A percentile compares a stretch with the other conserved stretches of the same genome.
These are phyloP conservation scores for Fusarium sp. DNA, from an alignment of 2,329 filamentous ascomycete genomes.

Conservation along the genomic window DNA sequence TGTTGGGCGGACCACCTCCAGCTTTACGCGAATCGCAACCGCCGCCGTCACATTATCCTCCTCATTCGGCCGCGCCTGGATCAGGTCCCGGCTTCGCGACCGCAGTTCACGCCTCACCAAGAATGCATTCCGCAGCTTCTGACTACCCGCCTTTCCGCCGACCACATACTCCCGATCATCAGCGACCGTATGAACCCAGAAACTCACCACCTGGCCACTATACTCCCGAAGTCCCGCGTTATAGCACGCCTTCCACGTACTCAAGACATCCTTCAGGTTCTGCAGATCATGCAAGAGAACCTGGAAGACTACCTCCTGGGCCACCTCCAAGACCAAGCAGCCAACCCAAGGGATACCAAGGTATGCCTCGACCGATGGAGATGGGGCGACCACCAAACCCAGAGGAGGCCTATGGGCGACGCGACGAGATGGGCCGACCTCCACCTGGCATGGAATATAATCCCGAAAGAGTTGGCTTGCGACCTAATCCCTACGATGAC, in stretches of 20 bases:
- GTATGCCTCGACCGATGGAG: slow-evolving; percentile 61
- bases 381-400: slow-evolving; percentile 54
- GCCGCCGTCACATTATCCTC: slow-evolving; percentile 55
- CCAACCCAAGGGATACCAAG: slow-evolving; percentile 61
- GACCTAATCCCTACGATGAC: slow-evolving; percentile 63
- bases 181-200: slow-evolving; percentile 64
- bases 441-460: slow-evolving; percentile 61
- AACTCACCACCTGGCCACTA: slow-evolving; percentile 63
- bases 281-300: slow-evolving; percentile 58
- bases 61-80: slow-evolving; percentile 54
- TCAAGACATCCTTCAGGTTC: slow-evolving; percentile 62
- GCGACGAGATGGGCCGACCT: slow-evolving; percentile 59
- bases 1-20: slow-evolving; percentile 65
- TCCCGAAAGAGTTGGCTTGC: slow-evolving; percentile 60
- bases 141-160: slow-evolving; percentile 73
- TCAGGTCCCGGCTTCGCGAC: slow-evolving; percentile 60
- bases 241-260: slow-evolving; percentile 69
- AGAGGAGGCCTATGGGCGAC: slow-evolving; percentile 60
- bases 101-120: slow-evolving; percentile 65
- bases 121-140: slow-evolving; percentile 64
- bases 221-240: slow-evolving; percentile 69
- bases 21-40: slow-evolving; percentile 57
- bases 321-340: slow-evolving; percentile 63
- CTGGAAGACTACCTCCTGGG: slow-evolving; percentile 52
- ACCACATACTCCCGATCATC: slow-evolving; percentile 79